Evolutionary conservation across 176 grass and related monocot species (phyloP).

Genomic region (Cenchrus americanus): DNA sequence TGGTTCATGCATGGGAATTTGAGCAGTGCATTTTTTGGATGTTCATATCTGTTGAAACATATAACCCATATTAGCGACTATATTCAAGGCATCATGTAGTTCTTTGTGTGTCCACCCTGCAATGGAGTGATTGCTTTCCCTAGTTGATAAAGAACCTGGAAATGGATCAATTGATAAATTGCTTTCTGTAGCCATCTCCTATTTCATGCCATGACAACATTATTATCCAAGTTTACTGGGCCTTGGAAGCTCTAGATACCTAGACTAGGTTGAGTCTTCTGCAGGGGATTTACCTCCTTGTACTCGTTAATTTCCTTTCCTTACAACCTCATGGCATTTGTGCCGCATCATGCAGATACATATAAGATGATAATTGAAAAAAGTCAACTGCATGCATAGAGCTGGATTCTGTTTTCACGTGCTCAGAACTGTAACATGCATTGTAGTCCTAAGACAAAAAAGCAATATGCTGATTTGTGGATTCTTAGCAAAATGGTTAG

Average conservation of each 20-base stretch:
- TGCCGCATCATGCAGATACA: not conserved
- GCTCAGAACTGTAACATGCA: not conserved
- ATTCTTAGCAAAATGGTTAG: not conserved
- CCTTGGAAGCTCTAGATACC: not conserved
- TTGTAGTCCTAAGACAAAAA: not conserved
- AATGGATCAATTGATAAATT: not conserved
- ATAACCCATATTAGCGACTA: not conserved
- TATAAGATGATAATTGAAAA: not conserved
- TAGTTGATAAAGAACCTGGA: not conserved
- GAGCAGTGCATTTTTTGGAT: not conserved
- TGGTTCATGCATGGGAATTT: not conserved
- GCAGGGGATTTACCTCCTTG: not conserved
- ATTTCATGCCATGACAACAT: not conserved
- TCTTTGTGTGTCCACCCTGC: not conserved
- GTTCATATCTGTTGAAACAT: conserved; percentile 2
- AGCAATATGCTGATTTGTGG: not conserved
- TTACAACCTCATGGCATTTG: not conserved
- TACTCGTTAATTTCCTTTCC: not conserved
- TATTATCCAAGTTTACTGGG: not conserved
- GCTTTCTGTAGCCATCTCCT: not conserved
- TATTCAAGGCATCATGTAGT: not conserved
- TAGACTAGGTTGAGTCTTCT: not conserved
- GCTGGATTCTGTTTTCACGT: not conserved
- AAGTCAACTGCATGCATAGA: not conserved
- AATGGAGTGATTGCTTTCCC: not conserved